phyloP scores from a whole-genome alignment of 2,329 filamentous ascomycete species.

The Ophiostoma australiae region DNA sequence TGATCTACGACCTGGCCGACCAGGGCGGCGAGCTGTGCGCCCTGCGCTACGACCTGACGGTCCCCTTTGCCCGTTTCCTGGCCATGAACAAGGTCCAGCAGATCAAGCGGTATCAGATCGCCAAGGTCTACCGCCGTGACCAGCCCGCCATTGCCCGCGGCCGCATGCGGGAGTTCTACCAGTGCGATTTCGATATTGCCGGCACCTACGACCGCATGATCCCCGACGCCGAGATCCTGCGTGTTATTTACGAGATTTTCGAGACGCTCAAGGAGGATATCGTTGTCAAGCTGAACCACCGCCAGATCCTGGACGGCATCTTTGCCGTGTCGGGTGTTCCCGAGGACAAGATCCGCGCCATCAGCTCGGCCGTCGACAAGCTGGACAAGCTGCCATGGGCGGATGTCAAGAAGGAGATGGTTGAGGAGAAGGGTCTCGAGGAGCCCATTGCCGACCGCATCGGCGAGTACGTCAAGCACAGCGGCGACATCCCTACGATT shows the following conservation, averaged over 20 bases:
- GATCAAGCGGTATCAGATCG: slow-evolving; percentile 93
- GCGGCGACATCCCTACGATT: slow-evolving; percentile 50
- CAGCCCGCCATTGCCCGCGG: slow-evolving; percentile 73
- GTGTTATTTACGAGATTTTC: slow-evolving; percentile 81
- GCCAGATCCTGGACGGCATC: slow-evolving; percentile 87
- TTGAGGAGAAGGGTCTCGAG: slow-evolving; percentile 79
- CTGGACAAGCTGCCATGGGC: slow-evolving; percentile 86
- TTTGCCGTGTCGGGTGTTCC: slow-evolving; percentile 90
- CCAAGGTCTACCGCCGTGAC: slow-evolving; percentile 67
- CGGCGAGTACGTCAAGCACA: slow-evolving; percentile 64
- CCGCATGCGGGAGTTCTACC: slow-evolving; percentile 92
- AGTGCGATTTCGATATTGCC: slow-evolving; percentile 95
- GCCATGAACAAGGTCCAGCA: slow-evolving; percentile 83
- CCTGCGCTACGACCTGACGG: slow-evolving; percentile 66
- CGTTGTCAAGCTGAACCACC: slow-evolving; percentile 92
- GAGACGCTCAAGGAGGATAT: slow-evolving; percentile 64
- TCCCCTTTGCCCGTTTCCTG: slow-evolving; percentile 74
- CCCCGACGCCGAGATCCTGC: slow-evolving; percentile 82
- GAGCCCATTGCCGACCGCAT: slow-evolving; percentile 77
- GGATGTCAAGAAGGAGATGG: slow-evolving; percentile 89
- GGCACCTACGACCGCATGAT: slow-evolving; percentile 85
- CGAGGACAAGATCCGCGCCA: slow-evolving; percentile 77
- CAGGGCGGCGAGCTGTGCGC: slow-evolving; percentile 79
- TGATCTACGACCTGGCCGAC: slow-evolving; percentile 69
- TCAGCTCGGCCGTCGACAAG: slow-evolving; percentile 92